Percentiles rank a stretch among this genome's conserved stretches.
These are phyloP conservation scores for Chalciporus piperatus DNA, from an alignment of 768 basidiomycete genomes.

Conservation along the genomic window DNA sequence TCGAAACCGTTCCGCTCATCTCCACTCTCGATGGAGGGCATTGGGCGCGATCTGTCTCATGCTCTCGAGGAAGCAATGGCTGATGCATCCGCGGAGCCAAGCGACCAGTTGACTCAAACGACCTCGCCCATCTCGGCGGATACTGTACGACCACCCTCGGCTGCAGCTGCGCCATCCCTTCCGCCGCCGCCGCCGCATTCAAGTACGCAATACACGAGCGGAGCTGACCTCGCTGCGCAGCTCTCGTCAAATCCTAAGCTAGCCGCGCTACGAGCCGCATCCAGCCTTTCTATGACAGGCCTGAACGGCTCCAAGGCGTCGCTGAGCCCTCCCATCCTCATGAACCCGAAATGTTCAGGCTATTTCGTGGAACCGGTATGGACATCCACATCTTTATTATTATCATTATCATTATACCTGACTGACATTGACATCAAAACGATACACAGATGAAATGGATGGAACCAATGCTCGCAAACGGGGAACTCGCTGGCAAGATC, in stretches of 20 bases:
- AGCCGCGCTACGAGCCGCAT: slow-evolving; percentile 40
- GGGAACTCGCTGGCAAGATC: slow-evolving; percentile 84
- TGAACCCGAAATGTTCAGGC: slow-evolving; percentile 86
- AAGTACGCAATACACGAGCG: slow-evolving; percentile 10
- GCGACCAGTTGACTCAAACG: background rate
- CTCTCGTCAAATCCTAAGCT: slow-evolving; percentile 47
- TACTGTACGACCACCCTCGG: background rate
- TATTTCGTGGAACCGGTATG: slow-evolving; percentile 96
- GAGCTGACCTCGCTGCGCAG: slow-evolving; percentile 43
- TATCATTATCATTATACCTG: background rate
- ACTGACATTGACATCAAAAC: background rate
- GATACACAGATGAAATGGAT: slow-evolving; percentile 90
- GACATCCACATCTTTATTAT: slow-evolving; percentile 5
- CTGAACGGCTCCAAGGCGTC: slow-evolving; percentile 16
- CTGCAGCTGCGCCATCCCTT: no score
- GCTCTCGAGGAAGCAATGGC: slow-evolving; percentile 27
- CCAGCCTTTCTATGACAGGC: slow-evolving; percentile 28
- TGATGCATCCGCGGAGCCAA: background rate
- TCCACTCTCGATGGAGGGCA: slow-evolving; percentile 30
- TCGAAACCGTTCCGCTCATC: slow-evolving; percentile 10
- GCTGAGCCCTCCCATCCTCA: slow-evolving; percentile 61
- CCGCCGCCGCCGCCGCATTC: slow-evolving; percentile 1
- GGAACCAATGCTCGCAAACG: slow-evolving; percentile 75
- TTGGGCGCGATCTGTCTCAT: slow-evolving; percentile 30
- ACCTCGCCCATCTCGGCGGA: background rate